phyloP scores from a whole-genome alignment of 2,329 filamentous ascomycete genomes.

The Fusarium sororula region DNA sequence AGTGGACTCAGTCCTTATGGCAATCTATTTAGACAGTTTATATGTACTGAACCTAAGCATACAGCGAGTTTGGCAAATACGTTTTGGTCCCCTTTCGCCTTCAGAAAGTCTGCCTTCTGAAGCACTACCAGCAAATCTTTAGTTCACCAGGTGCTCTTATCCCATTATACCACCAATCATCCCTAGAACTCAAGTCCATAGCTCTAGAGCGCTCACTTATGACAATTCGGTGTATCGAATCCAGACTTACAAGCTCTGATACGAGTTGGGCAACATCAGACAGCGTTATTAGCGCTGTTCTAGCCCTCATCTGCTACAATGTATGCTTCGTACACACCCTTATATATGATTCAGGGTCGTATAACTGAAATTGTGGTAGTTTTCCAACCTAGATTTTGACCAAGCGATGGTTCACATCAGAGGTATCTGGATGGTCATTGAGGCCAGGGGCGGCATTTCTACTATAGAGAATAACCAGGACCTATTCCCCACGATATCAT shows the following conservation, averaged over 20 bases:
- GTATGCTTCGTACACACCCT: not conserved
- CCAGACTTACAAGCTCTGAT: not conserved
- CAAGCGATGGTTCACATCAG: conserved; percentile 5
- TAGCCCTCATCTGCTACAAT: conserved; percentile 9
- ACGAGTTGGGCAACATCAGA: not conserved
- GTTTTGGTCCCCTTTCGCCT: conserved; percentile 15
- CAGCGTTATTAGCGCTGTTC: conserved; percentile 1
- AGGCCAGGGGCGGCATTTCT: conserved; percentile 3
- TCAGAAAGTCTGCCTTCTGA: conserved; percentile 7
- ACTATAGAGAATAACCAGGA: not conserved
- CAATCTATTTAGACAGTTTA: accelerated
- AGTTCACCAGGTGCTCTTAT: not conserved
- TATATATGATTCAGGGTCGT: not conserved
- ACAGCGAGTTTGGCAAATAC: not conserved
- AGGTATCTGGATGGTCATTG: conserved; percentile 1
- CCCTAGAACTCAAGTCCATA: not conserved
- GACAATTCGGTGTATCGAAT: conserved; percentile 9
- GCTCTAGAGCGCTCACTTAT: conserved; percentile 6
- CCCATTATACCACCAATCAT: not conserved
- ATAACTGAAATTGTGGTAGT: not conserved
- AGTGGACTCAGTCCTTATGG: not conserved
- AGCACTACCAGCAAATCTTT: conserved; percentile 4
- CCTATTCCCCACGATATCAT: conserved; percentile 3
- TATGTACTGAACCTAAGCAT: not conserved
- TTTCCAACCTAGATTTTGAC: conserved; percentile 10